A percentile compares a stretch with the other conserved stretches of the same genome.
Evolutionary conservation across 78 protist species (phyloP).

Genomic region (Dictyostelium capitatum): DNA sequence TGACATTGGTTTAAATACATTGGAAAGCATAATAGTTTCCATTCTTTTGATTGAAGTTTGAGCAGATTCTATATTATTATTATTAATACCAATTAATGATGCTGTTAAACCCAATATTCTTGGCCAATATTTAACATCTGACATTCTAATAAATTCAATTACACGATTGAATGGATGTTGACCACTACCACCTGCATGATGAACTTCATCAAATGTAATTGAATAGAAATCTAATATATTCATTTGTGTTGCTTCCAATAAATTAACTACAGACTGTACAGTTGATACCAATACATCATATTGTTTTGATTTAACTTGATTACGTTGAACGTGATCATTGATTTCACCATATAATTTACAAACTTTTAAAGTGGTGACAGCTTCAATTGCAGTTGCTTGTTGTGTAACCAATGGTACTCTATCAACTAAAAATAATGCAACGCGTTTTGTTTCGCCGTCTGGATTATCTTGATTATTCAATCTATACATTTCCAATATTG

Average conservation of each 20-base stretch:
- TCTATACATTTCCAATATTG: background rate
- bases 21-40: background rate
- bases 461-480: background rate
- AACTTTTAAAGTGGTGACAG: background rate
- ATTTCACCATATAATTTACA: background rate
- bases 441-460: background rate
- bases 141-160: background rate
- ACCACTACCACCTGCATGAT: conserved; percentile 64
- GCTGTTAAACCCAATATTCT: conserved; percentile 36
- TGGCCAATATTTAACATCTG: background rate
- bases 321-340: too few relatives aligned
- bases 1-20: conserved; percentile 2
- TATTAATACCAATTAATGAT: too few relatives aligned
- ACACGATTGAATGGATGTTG: conserved; percentile 31
- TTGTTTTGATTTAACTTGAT: too few relatives aligned
- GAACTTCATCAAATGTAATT: conserved; percentile 79
- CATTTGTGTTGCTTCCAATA: background rate
- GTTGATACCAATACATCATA: conserved; percentile 62
- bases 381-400: conserved; percentile 38
- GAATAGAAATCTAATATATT: conserved; percentile 19
- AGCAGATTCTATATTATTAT: too few relatives aligned
- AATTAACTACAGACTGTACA: background rate
- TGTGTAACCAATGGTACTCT: conserved; percentile 75
- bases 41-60: background rate
- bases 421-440: conserved; percentile 33